A percentile compares a stretch with the other conserved stretches of the same genome.
Evolutionary conservation across 2,329 filamentous ascomycete genomes (phyloP).

Genomic region (Chalaropsis thielavioides): DNA sequence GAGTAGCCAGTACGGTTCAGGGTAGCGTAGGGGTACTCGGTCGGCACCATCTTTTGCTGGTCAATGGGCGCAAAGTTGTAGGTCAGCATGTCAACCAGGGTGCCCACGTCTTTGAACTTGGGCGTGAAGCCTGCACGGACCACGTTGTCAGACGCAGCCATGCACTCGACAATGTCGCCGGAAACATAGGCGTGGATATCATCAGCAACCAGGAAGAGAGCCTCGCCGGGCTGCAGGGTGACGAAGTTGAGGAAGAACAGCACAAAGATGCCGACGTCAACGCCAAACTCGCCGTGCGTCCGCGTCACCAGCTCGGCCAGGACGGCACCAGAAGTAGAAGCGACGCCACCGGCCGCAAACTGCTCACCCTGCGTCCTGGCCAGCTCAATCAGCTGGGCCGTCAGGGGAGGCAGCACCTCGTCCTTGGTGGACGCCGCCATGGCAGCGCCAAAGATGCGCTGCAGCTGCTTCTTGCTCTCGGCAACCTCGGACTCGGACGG

Average conservation of each 20-base stretch:
- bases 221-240: conserved; percentile 73
- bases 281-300: conserved; percentile 70
- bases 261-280: conserved; percentile 85
- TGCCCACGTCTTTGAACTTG: conserved; percentile 93
- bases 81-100: conserved; percentile 78
- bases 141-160: conserved; percentile 98
- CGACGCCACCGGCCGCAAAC: conserved; percentile 62
- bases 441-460: conserved; percentile 58
- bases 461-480: conserved; percentile 61
- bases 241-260: conserved; percentile 97
- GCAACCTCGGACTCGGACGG: conserved; percentile 33
- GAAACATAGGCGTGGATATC: conserved; percentile 94
- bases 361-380: conserved; percentile 51
- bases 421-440: conserved; percentile 62
- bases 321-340: conserved; percentile 52
- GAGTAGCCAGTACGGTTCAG: conserved; percentile 72
- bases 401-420: conserved; percentile 33
- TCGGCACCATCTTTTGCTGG: conserved; percentile 82
- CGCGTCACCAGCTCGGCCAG: conserved; percentile 64
- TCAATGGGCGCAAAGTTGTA: conserved; percentile 91
- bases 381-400: conserved; percentile 49
- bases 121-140: conserved; percentile 94
- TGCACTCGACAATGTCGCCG: conserved; percentile 95
- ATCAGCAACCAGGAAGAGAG: conserved; percentile 89
- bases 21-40: conserved; percentile 71